Conservation (phyloP, 2,329 filamentous ascomycete species). For the Erysiphe pulchra region DNA sequence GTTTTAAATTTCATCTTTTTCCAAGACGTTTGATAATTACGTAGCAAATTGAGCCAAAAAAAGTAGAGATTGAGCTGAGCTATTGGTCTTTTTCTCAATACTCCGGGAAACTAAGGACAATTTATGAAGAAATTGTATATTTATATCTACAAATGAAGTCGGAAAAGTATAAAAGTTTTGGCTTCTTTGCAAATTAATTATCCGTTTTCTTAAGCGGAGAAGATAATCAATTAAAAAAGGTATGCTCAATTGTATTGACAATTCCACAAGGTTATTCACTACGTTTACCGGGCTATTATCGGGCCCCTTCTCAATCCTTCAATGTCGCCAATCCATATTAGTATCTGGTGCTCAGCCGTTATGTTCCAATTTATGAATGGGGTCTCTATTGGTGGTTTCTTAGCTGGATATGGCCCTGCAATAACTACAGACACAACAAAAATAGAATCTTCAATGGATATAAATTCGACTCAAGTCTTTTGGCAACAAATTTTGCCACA, state of each 20-base stretch:
- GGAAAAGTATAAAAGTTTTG: too few species aligned
- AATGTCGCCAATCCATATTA: constrained; percentile 68
- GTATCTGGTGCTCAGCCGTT: constrained; percentile 37
- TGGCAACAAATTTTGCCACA: neutral
- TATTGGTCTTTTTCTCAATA: too few species aligned
- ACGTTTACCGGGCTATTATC: constrained; percentile 67
- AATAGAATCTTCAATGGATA: neutral
- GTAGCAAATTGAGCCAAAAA: neutral
- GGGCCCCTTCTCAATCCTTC: constrained; percentile 64
- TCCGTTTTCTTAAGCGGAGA: neutral
- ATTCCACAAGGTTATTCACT: constrained; percentile 42
- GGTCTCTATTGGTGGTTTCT: constrained; percentile 51
- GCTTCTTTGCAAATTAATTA: too few species aligned
- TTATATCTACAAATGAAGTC: too few species aligned
- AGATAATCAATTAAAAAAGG: neutral
- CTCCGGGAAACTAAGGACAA: too few species aligned
- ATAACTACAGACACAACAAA: constrained; percentile 26
- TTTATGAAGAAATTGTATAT: too few species aligned
- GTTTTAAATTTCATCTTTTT: constrained; percentile 1
- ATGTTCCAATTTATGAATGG: constrained; percentile 64
- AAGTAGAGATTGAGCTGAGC: neutral
- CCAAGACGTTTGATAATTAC: too few species aligned
- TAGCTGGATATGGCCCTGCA: constrained; percentile 54
- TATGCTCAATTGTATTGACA: neutral
- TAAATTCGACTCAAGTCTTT: neutral